Percentiles rank a stretch among this genome's conserved stretches.
These are phyloP conservation scores for Epichloe amarillans DNA, from an alignment of 2,329 filamentous ascomycete genomes.

Conservation along the genomic window DNA sequence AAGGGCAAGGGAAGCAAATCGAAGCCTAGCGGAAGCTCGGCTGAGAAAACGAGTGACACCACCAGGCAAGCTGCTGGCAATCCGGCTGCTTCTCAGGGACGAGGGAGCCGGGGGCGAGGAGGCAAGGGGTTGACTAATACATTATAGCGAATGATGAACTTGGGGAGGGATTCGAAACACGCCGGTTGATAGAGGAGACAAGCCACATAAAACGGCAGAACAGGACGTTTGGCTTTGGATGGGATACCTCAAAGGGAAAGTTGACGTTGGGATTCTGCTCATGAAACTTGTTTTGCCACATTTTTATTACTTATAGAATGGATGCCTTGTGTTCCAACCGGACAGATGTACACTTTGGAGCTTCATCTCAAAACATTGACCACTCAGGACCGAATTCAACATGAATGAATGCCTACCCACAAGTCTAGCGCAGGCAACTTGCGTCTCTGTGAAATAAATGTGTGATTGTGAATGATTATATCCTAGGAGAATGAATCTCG, in stretches of 20 bases:
- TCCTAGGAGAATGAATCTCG: background rate
- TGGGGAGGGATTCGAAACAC: background rate
- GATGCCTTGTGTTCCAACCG: too few relatives aligned
- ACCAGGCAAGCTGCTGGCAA: slow-evolving; percentile 4
- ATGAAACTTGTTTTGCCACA: background rate
- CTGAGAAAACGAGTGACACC: slow-evolving; percentile 9
- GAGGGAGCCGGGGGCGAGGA: background rate
- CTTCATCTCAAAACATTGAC: too few relatives aligned
- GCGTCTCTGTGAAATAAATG: too few relatives aligned
- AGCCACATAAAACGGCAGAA: background rate
- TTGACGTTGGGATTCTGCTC: background rate
- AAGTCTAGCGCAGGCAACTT: too few relatives aligned
- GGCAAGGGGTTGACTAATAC: background rate
- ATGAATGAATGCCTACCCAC: too few relatives aligned
- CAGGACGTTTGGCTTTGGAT: background rate
- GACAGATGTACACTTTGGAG: background rate
- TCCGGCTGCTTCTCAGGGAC: background rate
- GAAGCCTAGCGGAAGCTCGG: slow-evolving; percentile 8
- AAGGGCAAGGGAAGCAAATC: slow-evolving; percentile 16
- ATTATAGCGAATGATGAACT: background rate
- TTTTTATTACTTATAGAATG: background rate
- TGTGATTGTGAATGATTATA: too few relatives aligned
- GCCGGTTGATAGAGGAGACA: background rate
- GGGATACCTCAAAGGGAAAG: background rate
- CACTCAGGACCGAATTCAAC: background rate